Conservation (phyloP, 441 rosid species). For the Sinapis alba region DNA sequence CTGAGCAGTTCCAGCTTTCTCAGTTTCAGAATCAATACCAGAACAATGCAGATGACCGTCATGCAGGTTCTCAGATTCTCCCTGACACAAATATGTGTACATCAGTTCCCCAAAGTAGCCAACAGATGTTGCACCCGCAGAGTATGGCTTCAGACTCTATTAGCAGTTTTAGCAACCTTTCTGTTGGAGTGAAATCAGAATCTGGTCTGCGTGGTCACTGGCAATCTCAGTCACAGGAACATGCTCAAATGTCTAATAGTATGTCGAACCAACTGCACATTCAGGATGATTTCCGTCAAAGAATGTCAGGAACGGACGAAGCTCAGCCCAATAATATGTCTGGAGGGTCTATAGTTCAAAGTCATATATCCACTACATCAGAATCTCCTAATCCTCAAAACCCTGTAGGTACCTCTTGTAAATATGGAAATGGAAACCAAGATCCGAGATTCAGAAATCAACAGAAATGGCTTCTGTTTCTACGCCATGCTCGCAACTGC, state of each 20-base stretch:
- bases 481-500: constrained; percentile 93
- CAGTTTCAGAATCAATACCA: constrained; percentile 78
- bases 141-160: constrained; percentile 63
- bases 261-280: constrained; percentile 61
- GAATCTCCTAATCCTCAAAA: constrained; percentile 56
- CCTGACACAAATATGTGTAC: constrained; percentile 52
- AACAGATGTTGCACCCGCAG: constrained; percentile 67
- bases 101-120: constrained; percentile 61
- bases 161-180: constrained; percentile 53
- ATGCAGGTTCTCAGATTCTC: constrained; percentile 48
- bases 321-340: constrained; percentile 78
- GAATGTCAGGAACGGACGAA: constrained; percentile 75
- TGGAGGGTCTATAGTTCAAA: constrained; percentile 64
- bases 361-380: constrained; percentile 46
- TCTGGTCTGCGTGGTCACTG: constrained; percentile 60
- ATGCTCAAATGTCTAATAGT: constrained; percentile 50
- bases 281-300: constrained; percentile 80
- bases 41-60: constrained; percentile 63
- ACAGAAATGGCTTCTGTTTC: constrained; percentile 85
- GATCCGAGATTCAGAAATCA: constrained; percentile 82
- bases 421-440: constrained; percentile 61
- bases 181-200: constrained; percentile 63
- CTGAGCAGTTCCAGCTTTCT: constrained; percentile 66
- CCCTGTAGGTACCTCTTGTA: constrained; percentile 48
- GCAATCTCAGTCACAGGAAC: constrained; percentile 68